Conservation (phyloP, 2,329 filamentous ascomycete species). For the Xylaria sp. region DNA sequence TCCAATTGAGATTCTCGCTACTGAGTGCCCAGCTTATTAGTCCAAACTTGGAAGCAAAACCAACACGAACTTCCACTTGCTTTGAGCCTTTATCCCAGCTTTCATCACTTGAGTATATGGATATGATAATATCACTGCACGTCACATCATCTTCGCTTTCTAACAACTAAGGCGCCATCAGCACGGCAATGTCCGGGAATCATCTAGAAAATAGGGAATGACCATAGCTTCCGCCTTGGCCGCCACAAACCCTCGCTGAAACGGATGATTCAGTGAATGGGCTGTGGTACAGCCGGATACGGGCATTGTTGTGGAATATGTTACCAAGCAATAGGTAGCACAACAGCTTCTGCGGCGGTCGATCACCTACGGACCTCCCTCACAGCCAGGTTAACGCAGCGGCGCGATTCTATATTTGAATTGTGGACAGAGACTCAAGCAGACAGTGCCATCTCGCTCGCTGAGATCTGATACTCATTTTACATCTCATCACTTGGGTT, state of each 20-base stretch:
- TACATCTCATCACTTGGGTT: background rate
- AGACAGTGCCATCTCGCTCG: conserved; percentile 1
- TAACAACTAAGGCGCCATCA: background rate
- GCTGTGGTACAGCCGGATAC: conserved; percentile 42
- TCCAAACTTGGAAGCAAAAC: background rate
- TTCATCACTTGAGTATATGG: background rate
- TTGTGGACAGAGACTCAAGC: background rate
- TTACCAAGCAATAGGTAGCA: conserved; percentile 40
- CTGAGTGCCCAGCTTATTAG: background rate
- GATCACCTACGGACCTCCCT: background rate
- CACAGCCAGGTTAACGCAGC: conserved; percentile 6
- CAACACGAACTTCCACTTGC: background rate
- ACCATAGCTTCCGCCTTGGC: conserved; percentile 9
- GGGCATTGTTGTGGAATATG: conserved; percentile 32
- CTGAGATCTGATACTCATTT: background rate
- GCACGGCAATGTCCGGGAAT: background rate
- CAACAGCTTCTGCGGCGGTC: conserved; percentile 27
- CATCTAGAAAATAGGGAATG: background rate
- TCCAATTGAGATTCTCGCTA: background rate
- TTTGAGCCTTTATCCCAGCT: background rate
- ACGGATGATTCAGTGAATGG: conserved; percentile 33
- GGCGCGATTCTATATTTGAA: background rate
- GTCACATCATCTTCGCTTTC: background rate
- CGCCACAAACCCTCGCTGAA: conserved; percentile 40
- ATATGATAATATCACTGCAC: background rate